Percentiles rank a stretch among this genome's conserved stretches.
These are phyloP conservation scores for Tolypocladium sp. DNA, from an alignment of 2,329 filamentous ascomycete genomes.

Conservation along the genomic window DNA sequence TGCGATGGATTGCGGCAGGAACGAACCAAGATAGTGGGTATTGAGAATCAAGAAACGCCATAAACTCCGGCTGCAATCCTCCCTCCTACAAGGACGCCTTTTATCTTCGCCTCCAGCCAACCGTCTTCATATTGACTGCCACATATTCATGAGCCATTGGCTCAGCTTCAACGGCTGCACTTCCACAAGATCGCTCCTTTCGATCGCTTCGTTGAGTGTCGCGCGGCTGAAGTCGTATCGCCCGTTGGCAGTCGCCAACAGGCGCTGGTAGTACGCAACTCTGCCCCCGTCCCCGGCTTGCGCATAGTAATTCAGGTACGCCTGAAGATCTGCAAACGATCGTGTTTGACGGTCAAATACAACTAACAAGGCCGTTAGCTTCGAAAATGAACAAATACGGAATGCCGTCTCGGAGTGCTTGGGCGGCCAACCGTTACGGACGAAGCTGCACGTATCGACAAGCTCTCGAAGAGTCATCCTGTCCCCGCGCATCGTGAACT, in stretches of 20 bases:
- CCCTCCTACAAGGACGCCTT: background rate
- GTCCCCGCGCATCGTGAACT: constrained; percentile 63
- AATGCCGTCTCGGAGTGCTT: background rate
- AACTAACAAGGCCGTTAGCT: constrained; percentile 21
- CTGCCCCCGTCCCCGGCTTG: constrained; percentile 38
- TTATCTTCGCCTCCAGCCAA: background rate
- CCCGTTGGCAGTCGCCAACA: constrained; percentile 59
- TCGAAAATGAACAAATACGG: background rate
- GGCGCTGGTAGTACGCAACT: constrained; percentile 47
- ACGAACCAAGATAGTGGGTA: background rate
- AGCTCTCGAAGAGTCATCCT: constrained; percentile 52
- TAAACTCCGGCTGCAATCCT: background rate
- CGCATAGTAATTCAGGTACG: constrained; percentile 30
- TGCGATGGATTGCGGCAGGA: background rate
- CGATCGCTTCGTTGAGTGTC: constrained; percentile 47
- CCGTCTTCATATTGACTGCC: constrained; percentile 4
- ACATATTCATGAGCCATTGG: constrained; percentile 37
- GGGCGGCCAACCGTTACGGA: constrained; percentile 33
- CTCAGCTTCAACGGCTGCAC: constrained; percentile 41
- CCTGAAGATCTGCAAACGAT: constrained; percentile 29
- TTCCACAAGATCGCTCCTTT: constrained; percentile 23
- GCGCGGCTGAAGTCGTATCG: constrained; percentile 55
- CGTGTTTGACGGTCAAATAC: constrained; percentile 27
- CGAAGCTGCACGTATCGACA: constrained; percentile 36
- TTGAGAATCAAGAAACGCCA: background rate